Evolutionary conservation across 176 grass and related monocot species (phyloP).

Genomic region (barley (Hordeum vulgare)): MorexV3_pseudomolecules_assembly NC_058519.1:5716693-5717192

Average conservation of each 20-base stretch:
- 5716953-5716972: too few species aligned
- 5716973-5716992: constrained; percentile 36
- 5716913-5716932: too few species aligned
- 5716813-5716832: too few species aligned
- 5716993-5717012: constrained; percentile 32
- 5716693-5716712: not conserved
- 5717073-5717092: not conserved
- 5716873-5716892: too few species aligned
- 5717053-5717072: constrained; percentile 5
- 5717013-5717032: not conserved
- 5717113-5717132: constrained; percentile 37
- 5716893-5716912: too few species aligned
- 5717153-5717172: too few species aligned
- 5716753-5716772: not conserved
- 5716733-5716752: not conserved
- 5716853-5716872: too few species aligned
- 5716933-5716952: too few species aligned
- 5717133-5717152: constrained; percentile 29
- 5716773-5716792: not conserved
- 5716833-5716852: too few species aligned
- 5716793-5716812: too few species aligned
- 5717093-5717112: not conserved
- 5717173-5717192: not conserved
- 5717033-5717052: not conserved
- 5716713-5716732: rapidly evolving